Evolutionary conservation across 345 rosid species (phyloP).

Genomic region (Linum lewisii): DNA sequence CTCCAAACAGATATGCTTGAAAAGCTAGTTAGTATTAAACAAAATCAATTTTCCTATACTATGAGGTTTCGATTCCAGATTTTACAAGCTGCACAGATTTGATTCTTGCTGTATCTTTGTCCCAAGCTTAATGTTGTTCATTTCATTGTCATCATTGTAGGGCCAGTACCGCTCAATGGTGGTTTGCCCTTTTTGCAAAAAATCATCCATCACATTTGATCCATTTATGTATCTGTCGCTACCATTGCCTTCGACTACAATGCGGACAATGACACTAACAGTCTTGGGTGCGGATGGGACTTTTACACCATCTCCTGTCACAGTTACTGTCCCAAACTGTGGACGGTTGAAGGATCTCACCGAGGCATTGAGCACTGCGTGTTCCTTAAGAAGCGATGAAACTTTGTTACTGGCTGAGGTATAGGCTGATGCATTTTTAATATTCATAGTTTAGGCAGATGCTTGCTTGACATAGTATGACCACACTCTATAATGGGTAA

Average conservation of each 20-base stretch:
- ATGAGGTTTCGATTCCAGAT: too few species aligned
- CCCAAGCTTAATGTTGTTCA: not conserved
- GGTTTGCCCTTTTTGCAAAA: slow-evolving; percentile 14
- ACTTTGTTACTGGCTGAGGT: slow-evolving; percentile 19
- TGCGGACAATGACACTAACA: slow-evolving; percentile 20
- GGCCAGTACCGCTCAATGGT: slow-evolving; percentile 20
- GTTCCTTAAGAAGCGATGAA: slow-evolving; percentile 19
- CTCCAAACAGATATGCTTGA: not conserved
- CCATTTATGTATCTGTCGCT: slow-evolving; percentile 22
- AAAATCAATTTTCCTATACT: not conserved
- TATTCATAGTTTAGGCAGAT: not conserved
- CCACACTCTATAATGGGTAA: not conserved
- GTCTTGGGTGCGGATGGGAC: slow-evolving; percentile 15
- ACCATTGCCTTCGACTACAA: slow-evolving; percentile 20
- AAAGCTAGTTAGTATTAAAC: not conserved
- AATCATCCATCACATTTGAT: slow-evolving; percentile 19
- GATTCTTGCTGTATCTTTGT: not conserved
- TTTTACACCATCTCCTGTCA: slow-evolving; percentile 14
- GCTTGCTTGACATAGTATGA: not conserved
- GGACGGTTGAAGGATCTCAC: slow-evolving; percentile 22
- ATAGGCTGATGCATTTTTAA: not conserved
- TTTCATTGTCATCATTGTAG: slow-evolving; percentile 8
- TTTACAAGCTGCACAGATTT: not conserved
- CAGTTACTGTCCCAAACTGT: slow-evolving; percentile 16
- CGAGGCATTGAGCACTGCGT: slow-evolving; percentile 14